Percentiles rank a stretch among this genome's conserved stretches.
Conservation (phyloP, 78 protist species). For the Cavenderia fasciculata region DNA sequence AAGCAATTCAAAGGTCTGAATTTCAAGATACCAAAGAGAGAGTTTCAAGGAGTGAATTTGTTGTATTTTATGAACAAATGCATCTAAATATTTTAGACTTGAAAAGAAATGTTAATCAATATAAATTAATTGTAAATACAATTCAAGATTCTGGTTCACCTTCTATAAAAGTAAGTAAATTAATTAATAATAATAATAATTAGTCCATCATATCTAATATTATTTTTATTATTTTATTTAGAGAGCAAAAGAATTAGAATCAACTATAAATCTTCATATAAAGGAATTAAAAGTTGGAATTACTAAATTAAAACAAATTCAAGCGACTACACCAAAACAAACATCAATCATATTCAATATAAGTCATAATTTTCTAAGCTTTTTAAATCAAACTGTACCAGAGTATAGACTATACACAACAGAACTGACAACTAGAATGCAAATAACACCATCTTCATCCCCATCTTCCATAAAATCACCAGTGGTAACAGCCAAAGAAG, state of each 20-base stretch:
- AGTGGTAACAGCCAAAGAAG: background rate
- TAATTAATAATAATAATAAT: background rate
- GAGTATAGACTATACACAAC: constrained; percentile 6
- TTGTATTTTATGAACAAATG: constrained; percentile 59
- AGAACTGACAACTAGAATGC: background rate
- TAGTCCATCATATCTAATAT: background rate
- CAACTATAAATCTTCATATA: background rate
- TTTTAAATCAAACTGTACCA: constrained; percentile 30
- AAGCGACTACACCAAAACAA: constrained; percentile 36
- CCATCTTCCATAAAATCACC: background rate
- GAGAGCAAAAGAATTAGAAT: constrained; percentile 45
- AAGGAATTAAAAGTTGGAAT: constrained; percentile 55
- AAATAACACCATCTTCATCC: background rate
- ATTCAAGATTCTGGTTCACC: constrained; percentile 20
- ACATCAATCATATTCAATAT: constrained; percentile 26
- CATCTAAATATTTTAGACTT: constrained; percentile 56
- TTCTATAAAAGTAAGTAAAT: background rate
- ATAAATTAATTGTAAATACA: constrained; percentile 3
- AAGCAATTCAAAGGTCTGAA: background rate
- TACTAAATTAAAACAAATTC: constrained; percentile 12
- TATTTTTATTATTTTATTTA: background rate
- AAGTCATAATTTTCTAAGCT: constrained; percentile 6
- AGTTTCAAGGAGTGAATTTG: constrained; percentile 1
- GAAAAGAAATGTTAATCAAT: constrained; percentile 1
- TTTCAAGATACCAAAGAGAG: background rate